Percentiles rank a stretch among this genome's conserved stretches.
Evolutionary conservation across 2,329 filamentous ascomycete species (phyloP).

Genomic region (Xylariaceae sp.): DNA sequence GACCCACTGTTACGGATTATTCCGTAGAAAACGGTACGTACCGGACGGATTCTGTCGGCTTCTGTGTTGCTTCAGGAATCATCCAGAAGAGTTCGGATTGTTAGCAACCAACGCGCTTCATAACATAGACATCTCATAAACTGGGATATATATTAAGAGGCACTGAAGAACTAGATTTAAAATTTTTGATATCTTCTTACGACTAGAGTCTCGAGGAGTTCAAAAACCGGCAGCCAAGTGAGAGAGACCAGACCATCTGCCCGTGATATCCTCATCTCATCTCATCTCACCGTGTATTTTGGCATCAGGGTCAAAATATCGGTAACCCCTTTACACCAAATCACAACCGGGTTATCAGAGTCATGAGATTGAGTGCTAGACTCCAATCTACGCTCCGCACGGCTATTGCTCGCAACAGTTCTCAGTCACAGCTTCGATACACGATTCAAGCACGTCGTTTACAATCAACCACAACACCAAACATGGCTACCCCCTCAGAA

Average conservation of each 20-base stretch:
- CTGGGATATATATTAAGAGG: background rate
- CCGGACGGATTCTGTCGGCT: background rate
- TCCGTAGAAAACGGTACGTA: no score
- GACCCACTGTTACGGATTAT: background rate
- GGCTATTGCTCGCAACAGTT: background rate
- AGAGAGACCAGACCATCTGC: background rate
- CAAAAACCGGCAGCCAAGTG: background rate
- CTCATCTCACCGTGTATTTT: background rate
- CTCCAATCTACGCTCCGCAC: slow-evolving; percentile 4
- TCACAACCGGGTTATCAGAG: background rate
- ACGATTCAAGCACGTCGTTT: background rate
- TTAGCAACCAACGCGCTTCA: background rate
- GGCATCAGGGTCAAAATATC: background rate
- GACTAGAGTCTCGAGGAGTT: background rate
- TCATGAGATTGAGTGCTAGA: slow-evolving; percentile 8
- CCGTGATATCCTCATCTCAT: background rate
- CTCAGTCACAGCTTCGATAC: background rate
- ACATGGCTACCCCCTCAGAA: slow-evolving; percentile 1
- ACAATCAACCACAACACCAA: slow-evolving; percentile 2
- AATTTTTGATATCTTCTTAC: no score
- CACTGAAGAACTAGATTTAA: background rate
- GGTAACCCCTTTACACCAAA: background rate
- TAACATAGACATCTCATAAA: background rate
- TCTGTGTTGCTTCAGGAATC: slow-evolving; percentile 3
- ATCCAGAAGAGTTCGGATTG: background rate